Evolutionary conservation across 352 stramenopile genomes (phyloP), one percentile per base, ranked within the genome.

Genomic region (Phytophthora aleatoria): DNA sequence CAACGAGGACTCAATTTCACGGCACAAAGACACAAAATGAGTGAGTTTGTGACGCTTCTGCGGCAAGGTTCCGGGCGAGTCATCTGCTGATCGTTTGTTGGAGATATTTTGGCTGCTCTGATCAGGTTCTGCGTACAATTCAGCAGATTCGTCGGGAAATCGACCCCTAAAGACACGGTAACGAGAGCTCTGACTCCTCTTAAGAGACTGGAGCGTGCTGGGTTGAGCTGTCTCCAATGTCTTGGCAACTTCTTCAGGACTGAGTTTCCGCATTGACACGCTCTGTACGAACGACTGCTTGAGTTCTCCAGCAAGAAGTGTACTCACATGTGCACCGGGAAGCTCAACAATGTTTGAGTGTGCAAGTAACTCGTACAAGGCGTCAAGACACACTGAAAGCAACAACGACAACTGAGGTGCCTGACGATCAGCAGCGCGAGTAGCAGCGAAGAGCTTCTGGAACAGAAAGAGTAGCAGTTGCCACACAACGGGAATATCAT

Each of bases 311-410:
- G 44, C 26, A 28, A 79, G 31, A 50, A 83, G 47, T 3, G 24
- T 5, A 26, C 44, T 35, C 16, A 69, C 15, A n/a, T 15, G 24
- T 31, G 50, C 44, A 47, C 43, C 41, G 1, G 35, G 36, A 2
- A 57, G 31, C 33, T 77, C 57, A 8, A 50, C 50, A 44, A 85
- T 57, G 44, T 87, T 89, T 27, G 81, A 90, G 52, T 76, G 61
- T 2, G 65, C 70, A 10, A 89, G 26, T 8, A 90, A 35, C 30
- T 71, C 43, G 44, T 89, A 83, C 39, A 87, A 69, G 1, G 77
- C 79, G 57, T 75, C 64, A 16, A 87, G 59, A 15, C 63, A 72
- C 13, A 73, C 48, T 5, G 74, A 76, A 47, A 78, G 60, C 16
- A 74, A 43, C 24, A 77, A 59, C 5, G 64, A 31, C 9, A 73